A percentile compares a stretch with the other conserved stretches of the same genome.
Evolutionary conservation across 176 grass and related monocot species (phyloP).

Genomic region (Microstegium vimineum): DNA sequence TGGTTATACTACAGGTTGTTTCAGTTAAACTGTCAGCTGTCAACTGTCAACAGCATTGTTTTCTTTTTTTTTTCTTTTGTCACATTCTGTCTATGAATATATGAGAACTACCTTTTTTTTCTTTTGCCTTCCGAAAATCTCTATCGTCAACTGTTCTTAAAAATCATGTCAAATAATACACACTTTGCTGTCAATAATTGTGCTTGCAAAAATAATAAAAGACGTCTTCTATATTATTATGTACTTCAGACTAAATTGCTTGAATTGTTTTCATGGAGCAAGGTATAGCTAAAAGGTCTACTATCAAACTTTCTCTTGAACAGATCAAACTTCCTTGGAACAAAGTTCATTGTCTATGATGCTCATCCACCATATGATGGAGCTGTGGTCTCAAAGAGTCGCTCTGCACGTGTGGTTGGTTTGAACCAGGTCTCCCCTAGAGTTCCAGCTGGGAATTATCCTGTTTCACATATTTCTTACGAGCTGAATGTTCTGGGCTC

Average conservation of each 20-base stretch:
- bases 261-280: not conserved
- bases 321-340: constrained; percentile 98
- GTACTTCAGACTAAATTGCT: not conserved
- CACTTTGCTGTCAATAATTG: not conserved
- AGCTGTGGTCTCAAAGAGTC: constrained; percentile 57
- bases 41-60: not conserved
- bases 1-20: not conserved
- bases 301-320: constrained; percentile 2
- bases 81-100: not conserved
- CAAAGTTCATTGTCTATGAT: constrained; percentile 94
- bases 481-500: constrained; percentile 93
- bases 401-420: constrained; percentile 65
- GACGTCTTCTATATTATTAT: not conserved
- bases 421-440: constrained; percentile 73
- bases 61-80: not conserved
- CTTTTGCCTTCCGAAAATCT: not conserved
- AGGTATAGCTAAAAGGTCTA: not conserved
- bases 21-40: constrained; percentile 15
- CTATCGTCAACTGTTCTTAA: not conserved
- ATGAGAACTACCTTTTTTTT: not conserved
- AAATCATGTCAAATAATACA: not conserved
- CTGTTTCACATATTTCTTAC: constrained; percentile 87
- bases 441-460: constrained; percentile 81
- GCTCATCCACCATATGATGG: constrained; percentile 89
- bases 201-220: not conserved